A percentile compares a stretch with the other conserved stretches of the same genome.
phyloP scores from a whole-genome alignment of 257 asterid species.

The Misopates orontium region DNA sequence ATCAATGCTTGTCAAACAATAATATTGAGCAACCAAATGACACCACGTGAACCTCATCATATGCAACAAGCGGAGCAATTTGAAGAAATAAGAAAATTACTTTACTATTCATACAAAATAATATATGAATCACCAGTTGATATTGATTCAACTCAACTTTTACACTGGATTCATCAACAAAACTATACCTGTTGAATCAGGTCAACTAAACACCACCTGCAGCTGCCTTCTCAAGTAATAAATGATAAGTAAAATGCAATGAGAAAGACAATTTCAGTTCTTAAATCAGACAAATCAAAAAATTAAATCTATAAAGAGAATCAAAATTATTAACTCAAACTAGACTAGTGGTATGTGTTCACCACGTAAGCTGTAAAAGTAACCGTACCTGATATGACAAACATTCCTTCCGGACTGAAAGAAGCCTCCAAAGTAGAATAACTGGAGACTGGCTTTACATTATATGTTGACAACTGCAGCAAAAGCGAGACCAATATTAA shows the following conservation, averaged over 20 bases:
- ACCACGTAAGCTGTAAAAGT: not conserved
- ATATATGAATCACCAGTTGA: not conserved
- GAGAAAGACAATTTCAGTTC: not conserved
- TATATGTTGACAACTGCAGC: conserved; percentile 66
- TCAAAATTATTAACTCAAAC: conserved; percentile 12
- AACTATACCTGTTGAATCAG: not conserved
- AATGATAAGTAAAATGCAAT: conserved; percentile 5
- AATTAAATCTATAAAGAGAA: not conserved
- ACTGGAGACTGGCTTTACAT: conserved; percentile 79
- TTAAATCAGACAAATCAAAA: conserved; percentile 6
- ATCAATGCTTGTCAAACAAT: not conserved
- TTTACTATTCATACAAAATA: no score
- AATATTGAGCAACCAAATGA: conserved; percentile 17
- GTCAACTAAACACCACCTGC: not conserved
- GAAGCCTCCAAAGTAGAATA: conserved; percentile 88
- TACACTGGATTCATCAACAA: conserved; percentile 13
- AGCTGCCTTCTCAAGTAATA: conserved; percentile 10
- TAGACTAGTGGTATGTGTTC: conserved; percentile 7
- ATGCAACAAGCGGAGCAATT: not conserved
- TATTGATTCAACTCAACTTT: not conserved
- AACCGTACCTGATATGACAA: conserved; percentile 81
- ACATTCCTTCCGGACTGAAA: conserved; percentile 95
- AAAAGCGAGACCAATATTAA: conserved; percentile 21
- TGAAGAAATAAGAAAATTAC: not conserved
- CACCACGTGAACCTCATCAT: not conserved